A percentile compares a stretch with the other conserved stretches of the same genome.
phyloP scores from a whole-genome alignment of 192 early-diverging fungal genomes.

The Linnemannia elongata region DNA sequence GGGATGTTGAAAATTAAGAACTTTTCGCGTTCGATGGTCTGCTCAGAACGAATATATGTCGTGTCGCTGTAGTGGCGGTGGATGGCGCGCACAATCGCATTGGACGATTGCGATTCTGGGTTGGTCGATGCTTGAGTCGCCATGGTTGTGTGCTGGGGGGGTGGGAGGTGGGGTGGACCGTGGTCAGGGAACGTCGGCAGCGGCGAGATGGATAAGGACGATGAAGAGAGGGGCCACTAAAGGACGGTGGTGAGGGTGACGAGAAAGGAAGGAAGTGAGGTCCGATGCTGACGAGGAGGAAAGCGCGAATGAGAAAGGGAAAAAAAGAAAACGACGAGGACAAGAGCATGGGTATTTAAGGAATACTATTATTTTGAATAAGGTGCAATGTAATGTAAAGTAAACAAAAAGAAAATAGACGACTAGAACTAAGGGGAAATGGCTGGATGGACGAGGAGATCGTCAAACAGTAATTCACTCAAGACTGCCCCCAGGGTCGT shows the following conservation, averaged over 20 bases:
- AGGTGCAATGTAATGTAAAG: background rate
- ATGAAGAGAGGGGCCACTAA: background rate
- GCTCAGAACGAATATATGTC: slow-evolving; percentile 21
- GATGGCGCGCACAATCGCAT: slow-evolving; percentile 16
- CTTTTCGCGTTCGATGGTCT: slow-evolving; percentile 38
- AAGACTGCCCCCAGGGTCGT: background rate
- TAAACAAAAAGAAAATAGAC: background rate
- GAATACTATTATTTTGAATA: background rate
- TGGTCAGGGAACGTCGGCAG: background rate
- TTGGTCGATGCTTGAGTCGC: slow-evolving; percentile 5
- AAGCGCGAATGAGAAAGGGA: background rate
- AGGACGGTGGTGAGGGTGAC: no score
- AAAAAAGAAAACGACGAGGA: background rate
- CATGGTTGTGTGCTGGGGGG: background rate
- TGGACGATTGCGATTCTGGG: slow-evolving; percentile 13
- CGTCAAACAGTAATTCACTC: background rate
- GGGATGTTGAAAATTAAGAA: slow-evolving; percentile 43
- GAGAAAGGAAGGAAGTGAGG: background rate
- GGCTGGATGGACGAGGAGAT: background rate
- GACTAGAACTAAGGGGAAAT: background rate
- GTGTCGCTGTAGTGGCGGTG: slow-evolving; percentile 42
- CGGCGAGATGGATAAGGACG: background rate
- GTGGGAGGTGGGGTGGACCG: background rate
- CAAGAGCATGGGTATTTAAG: background rate
- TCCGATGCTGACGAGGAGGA: background rate